Percentiles rank a stretch among this genome's conserved stretches.
These are phyloP conservation scores for Mycosphaerella sp. DNA, from an alignment of 2,329 filamentous ascomycete genomes.

Conservation along the genomic window DNA sequence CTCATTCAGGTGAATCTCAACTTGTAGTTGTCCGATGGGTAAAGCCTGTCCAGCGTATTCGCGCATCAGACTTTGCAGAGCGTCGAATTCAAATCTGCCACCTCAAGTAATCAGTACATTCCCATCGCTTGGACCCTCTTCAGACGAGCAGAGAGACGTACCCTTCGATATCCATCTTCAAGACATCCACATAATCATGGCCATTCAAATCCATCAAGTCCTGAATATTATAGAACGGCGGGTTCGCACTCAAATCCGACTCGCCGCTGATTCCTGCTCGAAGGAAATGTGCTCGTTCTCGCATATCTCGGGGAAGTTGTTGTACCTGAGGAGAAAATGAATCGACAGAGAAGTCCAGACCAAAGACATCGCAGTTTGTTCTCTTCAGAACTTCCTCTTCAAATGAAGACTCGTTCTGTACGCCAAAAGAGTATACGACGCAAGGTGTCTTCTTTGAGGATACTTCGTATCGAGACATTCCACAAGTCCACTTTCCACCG, in stretches of 20 bases:
- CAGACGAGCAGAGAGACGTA: background rate
- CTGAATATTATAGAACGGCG: conserved; percentile 34
- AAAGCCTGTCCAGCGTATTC: background rate
- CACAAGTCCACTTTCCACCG: conserved; percentile 43
- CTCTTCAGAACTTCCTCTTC: conserved; percentile 36
- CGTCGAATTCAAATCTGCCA: conserved; percentile 30
- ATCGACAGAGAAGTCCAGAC: conserved; percentile 37
- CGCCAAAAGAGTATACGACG: conserved; percentile 39
- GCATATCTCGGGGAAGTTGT: conserved; percentile 15
- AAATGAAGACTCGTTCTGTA: conserved; percentile 37
- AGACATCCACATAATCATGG: conserved; percentile 37
- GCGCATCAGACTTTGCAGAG: conserved; percentile 1
- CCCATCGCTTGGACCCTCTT: background rate
- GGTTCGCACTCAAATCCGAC: conserved; percentile 25
- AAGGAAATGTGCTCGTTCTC: conserved; percentile 31
- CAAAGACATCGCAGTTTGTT: conserved; percentile 32
- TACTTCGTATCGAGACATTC: conserved; percentile 31
- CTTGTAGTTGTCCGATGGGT: conserved; percentile 2
- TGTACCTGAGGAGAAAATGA: conserved; percentile 10
- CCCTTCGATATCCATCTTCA: conserved; percentile 41
- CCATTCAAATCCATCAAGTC: conserved; percentile 38
- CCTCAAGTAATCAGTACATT: background rate
- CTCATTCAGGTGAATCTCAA: conserved; percentile 3
- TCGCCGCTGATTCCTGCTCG: conserved; percentile 32
- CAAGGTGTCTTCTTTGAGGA: conserved; percentile 21